Conservation (phyloP, 805 yeast species). For the Lipomyces sp. region DNA sequence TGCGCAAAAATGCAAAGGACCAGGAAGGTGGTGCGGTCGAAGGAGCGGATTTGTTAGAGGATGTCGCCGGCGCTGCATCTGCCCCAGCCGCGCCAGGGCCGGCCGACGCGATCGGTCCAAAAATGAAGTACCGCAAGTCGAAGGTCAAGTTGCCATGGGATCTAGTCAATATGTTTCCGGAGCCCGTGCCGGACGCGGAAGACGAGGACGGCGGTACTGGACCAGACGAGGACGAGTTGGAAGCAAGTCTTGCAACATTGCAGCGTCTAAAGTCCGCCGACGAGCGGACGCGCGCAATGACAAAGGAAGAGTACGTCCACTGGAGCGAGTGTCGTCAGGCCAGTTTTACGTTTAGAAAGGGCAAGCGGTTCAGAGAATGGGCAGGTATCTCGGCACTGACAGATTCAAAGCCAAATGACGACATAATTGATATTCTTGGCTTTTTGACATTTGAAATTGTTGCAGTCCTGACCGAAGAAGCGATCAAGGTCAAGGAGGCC, state of each 20-base stretch:
- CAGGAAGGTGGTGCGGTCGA: slow-evolving; percentile 62
- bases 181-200: slow-evolving; percentile 74
- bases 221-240: slow-evolving; percentile 82
- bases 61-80: slow-evolving; percentile 51
- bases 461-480: slow-evolving; percentile 90
- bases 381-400: slow-evolving; percentile 82
- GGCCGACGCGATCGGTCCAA: slow-evolving; percentile 43
- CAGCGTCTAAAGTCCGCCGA: slow-evolving; percentile 90
- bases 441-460: slow-evolving; percentile 96
- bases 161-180: slow-evolving; percentile 87
- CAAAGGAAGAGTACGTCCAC: slow-evolving; percentile 95
- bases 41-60: slow-evolving; percentile 58
- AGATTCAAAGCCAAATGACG: slow-evolving; percentile 92
- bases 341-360: slow-evolving; percentile 90
- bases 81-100: slow-evolving; percentile 48
- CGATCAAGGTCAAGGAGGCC: slow-evolving; percentile 73
- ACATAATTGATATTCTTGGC: slow-evolving; percentile 93
- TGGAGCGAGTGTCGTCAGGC: slow-evolving; percentile 99
- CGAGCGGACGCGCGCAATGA: slow-evolving; percentile 90
- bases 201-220: slow-evolving; percentile 54
- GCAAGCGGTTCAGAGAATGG: slow-evolving; percentile 96
- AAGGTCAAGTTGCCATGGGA: slow-evolving; percentile 94
- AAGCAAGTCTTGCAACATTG: slow-evolving; percentile 85
- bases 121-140: slow-evolving; percentile 67
- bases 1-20: slow-evolving; percentile 77